Conservation (phyloP, 768 basidiomycete genomes). For the Amanita rimosa region DNA sequence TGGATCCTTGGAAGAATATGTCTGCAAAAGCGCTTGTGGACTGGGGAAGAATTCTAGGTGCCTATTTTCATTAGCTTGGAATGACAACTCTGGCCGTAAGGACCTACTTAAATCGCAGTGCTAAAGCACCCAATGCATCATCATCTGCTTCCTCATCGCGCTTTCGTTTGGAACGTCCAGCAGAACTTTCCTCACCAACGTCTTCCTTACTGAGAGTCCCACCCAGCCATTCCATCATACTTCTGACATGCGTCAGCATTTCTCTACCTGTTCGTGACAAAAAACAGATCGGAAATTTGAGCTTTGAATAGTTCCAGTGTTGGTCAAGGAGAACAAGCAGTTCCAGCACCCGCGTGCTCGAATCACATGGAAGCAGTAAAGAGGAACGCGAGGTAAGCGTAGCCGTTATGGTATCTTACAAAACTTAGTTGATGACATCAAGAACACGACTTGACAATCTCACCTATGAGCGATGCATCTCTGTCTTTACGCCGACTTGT, state of each 20-base stretch:
- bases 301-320: constrained; percentile 87
- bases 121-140: constrained; percentile 74
- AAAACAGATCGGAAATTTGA: constrained; percentile 87
- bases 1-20: constrained; percentile 78
- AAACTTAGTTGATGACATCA: neutral
- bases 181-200: constrained; percentile 65
- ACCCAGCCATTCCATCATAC: constrained; percentile 99
- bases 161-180: constrained; percentile 41
- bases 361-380: constrained; percentile 84
- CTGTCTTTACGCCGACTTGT: constrained; percentile 85
- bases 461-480: constrained; percentile 81
- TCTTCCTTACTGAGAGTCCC: constrained; percentile 92
- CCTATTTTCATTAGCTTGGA: constrained; percentile 27
- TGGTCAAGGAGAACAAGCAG: constrained; percentile 93
- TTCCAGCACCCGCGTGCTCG: constrained; percentile 90
- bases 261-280: constrained; percentile 84
- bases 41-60: constrained; percentile 88
- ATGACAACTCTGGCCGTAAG: neutral
- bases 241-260: constrained; percentile 87
- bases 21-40: constrained; percentile 68
- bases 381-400: constrained; percentile 76
- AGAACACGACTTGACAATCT: constrained; percentile 5
- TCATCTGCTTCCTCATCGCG: constrained; percentile 68
- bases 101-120: constrained; percentile 78
- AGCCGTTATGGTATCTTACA: constrained; percentile 74